phyloP scores from a whole-genome alignment of 768 basidiomycete genomes.

The Suillus americanus region DNA sequence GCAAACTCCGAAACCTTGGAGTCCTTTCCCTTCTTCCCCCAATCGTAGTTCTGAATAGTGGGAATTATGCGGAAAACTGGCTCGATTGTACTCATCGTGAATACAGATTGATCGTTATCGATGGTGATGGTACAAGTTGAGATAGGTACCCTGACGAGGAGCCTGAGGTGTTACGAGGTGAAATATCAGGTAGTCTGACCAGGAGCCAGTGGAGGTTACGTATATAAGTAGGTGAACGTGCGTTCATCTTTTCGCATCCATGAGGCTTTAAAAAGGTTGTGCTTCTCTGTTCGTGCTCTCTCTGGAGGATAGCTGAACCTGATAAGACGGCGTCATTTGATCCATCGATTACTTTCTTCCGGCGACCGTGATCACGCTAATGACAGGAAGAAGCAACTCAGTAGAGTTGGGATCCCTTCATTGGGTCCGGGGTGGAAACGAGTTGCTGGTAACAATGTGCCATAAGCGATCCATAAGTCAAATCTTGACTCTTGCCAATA shows the following conservation, averaged over 20 bases:
- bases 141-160: not conserved
- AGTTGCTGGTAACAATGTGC: not conserved
- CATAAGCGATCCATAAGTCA: not conserved
- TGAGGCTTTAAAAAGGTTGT: not conserved
- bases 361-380: not conserved
- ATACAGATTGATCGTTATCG: slow-evolving; percentile 7
- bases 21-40: slow-evolving; percentile 82
- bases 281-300: not conserved
- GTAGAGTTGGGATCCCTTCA: not conserved
- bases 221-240: slow-evolving; percentile 2
- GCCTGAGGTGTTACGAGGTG: not conserved
- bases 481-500: not conserved
- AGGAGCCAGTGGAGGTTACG: not conserved
- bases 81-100: slow-evolving; percentile 24
- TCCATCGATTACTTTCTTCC: not conserved
- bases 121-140: slow-evolving; percentile 2
- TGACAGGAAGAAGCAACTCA: not conserved
- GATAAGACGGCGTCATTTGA: not conserved
- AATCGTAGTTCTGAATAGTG: slow-evolving; percentile 89
- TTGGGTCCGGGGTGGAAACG: not conserved
- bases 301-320: not conserved
- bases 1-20: slow-evolving; percentile 92
- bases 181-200: not conserved
- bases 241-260: not conserved
- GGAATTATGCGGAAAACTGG: slow-evolving; percentile 78